Conservation (phyloP, 1,139 yeast genomes). For the Zygoascus hellenicus region DNA sequence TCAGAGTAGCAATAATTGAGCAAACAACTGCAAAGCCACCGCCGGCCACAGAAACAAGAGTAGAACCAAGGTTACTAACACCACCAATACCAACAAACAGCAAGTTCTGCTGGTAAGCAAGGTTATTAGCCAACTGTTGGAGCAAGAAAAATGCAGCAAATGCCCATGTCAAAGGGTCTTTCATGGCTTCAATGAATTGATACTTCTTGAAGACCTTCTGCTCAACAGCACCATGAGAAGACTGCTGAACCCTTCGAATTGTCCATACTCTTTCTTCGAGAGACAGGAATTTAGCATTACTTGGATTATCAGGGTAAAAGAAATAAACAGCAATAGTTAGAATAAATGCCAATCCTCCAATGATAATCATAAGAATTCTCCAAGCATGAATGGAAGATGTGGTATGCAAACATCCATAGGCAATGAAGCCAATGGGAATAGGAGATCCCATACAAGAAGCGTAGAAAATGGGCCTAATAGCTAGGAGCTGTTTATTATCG, state of each 20-base stretch:
- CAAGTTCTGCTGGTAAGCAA: slow-evolving; percentile 44
- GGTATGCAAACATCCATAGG: slow-evolving; percentile 39
- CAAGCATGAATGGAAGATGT: slow-evolving; percentile 33
- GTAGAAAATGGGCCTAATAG: slow-evolving; percentile 41
- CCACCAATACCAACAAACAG: slow-evolving; percentile 43
- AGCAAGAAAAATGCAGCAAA: slow-evolving; percentile 37
- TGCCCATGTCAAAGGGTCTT: slow-evolving; percentile 46
- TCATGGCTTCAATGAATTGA: slow-evolving; percentile 42
- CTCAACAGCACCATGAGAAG: slow-evolving; percentile 42
- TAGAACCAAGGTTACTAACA: slow-evolving; percentile 41
- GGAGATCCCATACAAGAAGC: slow-evolving; percentile 43
- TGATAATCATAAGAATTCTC: slow-evolving; percentile 40
- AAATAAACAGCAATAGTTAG: slow-evolving; percentile 32
- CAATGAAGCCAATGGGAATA: slow-evolving; percentile 43
- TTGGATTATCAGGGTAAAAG: slow-evolving; percentile 43
- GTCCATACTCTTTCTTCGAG: slow-evolving; percentile 42
- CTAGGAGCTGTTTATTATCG: slow-evolving; percentile 39
- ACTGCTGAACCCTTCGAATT: slow-evolving; percentile 40
- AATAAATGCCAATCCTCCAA: slow-evolving; percentile 41
- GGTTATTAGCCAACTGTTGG: slow-evolving; percentile 44
- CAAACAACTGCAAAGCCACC: slow-evolving; percentile 41
- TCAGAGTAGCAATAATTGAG: slow-evolving; percentile 32
- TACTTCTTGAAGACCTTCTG: slow-evolving; percentile 41
- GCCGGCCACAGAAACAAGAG: slow-evolving; percentile 49
- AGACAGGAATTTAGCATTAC: slow-evolving; percentile 36